A percentile compares a stretch with the other conserved stretches of the same genome.
Conservation (phyloP, 805 yeast genomes). For the Monosporozyma aquatica region DNA sequence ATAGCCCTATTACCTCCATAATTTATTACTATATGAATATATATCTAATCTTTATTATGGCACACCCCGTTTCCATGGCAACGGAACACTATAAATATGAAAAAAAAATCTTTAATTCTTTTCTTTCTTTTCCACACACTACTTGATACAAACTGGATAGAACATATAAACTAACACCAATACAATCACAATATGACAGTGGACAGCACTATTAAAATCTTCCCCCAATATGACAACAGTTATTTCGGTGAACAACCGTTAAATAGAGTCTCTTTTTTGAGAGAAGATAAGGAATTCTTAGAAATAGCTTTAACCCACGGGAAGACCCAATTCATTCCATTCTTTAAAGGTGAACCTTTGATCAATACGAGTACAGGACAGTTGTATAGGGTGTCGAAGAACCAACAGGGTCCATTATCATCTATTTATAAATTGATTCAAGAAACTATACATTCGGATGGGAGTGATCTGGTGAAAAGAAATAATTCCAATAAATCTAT, state of each 20-base stretch:
- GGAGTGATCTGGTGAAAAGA: not conserved
- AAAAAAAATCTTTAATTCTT: too few species aligned
- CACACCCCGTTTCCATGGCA: too few species aligned
- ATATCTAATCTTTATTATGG: too few species aligned
- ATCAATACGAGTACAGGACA: not conserved
- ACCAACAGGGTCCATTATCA: not conserved
- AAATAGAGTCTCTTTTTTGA: constrained; percentile 48
- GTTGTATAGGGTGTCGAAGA: not conserved
- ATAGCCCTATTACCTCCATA: too few species aligned
- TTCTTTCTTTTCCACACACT: too few species aligned
- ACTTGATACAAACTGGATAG: too few species aligned
- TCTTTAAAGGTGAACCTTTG: constrained; percentile 27
- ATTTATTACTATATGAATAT: too few species aligned
- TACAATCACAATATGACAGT: too few species aligned
- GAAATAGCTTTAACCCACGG: constrained; percentile 35
- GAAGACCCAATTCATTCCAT: constrained; percentile 34
- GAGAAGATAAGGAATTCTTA: constrained; percentile 43
- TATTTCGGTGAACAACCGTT: constrained; percentile 41
- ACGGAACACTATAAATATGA: too few species aligned
- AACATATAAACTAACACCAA: too few species aligned
- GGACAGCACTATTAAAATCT: too few species aligned
- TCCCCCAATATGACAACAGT: not conserved
- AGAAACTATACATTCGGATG: not conserved
- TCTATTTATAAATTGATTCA: not conserved
- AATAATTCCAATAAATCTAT: constrained; percentile 7